Conservation (phyloP, 495 filamentous ascomycete species). For the Aspergillus taichungensis region DNA sequence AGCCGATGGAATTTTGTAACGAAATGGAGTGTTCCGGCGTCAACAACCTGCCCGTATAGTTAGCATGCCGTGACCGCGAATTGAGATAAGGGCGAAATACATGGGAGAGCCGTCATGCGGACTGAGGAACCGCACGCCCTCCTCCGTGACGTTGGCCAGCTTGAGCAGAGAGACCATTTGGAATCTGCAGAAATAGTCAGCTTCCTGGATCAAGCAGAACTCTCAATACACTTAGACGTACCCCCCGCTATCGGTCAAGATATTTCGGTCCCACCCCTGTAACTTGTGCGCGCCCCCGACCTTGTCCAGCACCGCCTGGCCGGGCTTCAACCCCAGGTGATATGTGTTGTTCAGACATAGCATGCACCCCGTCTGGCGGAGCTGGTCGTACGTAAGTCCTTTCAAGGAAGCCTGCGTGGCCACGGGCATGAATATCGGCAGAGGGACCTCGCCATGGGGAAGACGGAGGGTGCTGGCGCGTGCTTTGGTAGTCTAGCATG, state of each 20-base stretch:
- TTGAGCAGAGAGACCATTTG: conserved; percentile 98
- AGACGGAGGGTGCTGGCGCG: conserved; percentile 83
- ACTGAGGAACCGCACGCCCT: conserved; percentile 88
- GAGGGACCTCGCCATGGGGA: conserved; percentile 80
- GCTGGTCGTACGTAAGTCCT: conserved; percentile 84
- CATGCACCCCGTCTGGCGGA: conserved; percentile 79
- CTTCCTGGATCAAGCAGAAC: neutral
- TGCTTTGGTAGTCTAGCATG: conserved; percentile 77
- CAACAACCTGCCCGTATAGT: conserved; percentile 49
- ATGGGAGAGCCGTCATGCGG: conserved; percentile 95
- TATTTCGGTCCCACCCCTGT: conserved; percentile 91
- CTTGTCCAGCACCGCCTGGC: conserved; percentile 75
- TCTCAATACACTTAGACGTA: conserved; percentile 32
- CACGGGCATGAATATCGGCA: conserved; percentile 97
- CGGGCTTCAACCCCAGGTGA: conserved; percentile 89
- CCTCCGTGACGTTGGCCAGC: conserved; percentile 86
- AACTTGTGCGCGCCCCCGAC: conserved; percentile 89
- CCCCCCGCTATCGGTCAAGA: conserved; percentile 97
- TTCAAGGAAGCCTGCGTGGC: conserved; percentile 97
- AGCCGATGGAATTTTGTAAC: conserved; percentile 93
- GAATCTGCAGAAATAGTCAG: conserved; percentile 50
- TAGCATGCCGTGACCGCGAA: neutral
- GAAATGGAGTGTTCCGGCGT: conserved; percentile 96
- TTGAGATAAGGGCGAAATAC: conserved; percentile 29
- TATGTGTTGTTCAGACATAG: conserved; percentile 97